Evolutionary conservation across 768 basidiomycete genomes (phyloP).

Genomic region (Leccinum longicurvipes): DNA sequence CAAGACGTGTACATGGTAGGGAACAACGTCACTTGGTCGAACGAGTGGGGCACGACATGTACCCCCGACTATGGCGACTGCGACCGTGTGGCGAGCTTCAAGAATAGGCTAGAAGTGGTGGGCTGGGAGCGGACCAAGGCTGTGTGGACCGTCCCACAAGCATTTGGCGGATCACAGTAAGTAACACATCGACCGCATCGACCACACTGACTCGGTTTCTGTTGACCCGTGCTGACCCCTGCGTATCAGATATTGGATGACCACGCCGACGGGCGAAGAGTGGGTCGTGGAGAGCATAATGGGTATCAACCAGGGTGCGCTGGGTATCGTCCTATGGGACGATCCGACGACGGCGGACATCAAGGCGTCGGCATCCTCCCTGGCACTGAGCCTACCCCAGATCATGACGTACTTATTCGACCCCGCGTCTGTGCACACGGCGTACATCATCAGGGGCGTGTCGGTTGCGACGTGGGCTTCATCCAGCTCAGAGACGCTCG

Average conservation of each 20-base stretch:
- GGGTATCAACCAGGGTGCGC: slow-evolving; percentile 67
- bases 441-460: slow-evolving; percentile 38
- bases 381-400: slow-evolving; percentile 43
- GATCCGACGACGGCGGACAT: slow-evolving; percentile 54
- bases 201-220: not conserved
- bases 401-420: slow-evolving; percentile 48
- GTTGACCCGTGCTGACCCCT: not conserved
- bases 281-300: slow-evolving; percentile 64
- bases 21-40: slow-evolving; percentile 64
- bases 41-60: slow-evolving; percentile 59
- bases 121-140: slow-evolving; percentile 69
- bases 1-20: slow-evolving; percentile 52
- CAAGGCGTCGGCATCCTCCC: slow-evolving; percentile 47
- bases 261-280: slow-evolving; percentile 65
- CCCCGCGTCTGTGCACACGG: slow-evolving; percentile 37
- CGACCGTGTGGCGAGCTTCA: slow-evolving; percentile 63
- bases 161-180: slow-evolving; percentile 48
- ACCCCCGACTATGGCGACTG: slow-evolving; percentile 68
- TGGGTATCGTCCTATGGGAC: slow-evolving; percentile 49
- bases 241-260: slow-evolving; percentile 51
- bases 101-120: slow-evolving; percentile 52
- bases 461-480: slow-evolving; percentile 51
- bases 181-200: slow-evolving; percentile 25
- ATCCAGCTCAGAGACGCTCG: slow-evolving; percentile 38
- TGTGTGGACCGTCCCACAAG: slow-evolving; percentile 80